These are phyloP conservation scores for Sporobolomyces roseus DNA, from an alignment of 768 basidiomycete species.

Conservation along the genomic window DNA sequence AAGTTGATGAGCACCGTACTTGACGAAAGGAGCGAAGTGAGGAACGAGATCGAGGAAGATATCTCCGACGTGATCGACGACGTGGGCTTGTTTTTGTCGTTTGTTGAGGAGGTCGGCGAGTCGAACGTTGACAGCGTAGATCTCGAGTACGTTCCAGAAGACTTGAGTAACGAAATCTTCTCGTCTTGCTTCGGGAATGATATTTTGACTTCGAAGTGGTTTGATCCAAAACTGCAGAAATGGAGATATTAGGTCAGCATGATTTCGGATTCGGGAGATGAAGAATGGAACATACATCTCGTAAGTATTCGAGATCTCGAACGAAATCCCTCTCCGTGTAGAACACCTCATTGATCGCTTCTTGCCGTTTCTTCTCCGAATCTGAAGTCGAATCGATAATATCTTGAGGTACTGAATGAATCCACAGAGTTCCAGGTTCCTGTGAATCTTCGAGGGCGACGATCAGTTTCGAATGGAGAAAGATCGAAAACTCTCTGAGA, in stretches of 20 bases:
- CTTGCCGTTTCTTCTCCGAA: slow-evolving; percentile 88
- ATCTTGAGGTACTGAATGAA: slow-evolving; percentile 91
- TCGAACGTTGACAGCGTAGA: slow-evolving; percentile 81
- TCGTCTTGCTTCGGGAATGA: slow-evolving; percentile 70
- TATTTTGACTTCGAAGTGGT: slow-evolving; percentile 68
- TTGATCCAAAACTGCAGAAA: slow-evolving; percentile 74
- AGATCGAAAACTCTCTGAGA: not conserved
- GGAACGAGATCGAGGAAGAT: slow-evolving; percentile 81
- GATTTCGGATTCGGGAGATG: not conserved
- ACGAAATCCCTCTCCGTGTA: slow-evolving; percentile 96
- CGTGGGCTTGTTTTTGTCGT: slow-evolving; percentile 88
- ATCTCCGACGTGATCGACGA: slow-evolving; percentile 88
- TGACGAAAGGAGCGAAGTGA: slow-evolving; percentile 85
- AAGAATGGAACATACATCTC: slow-evolving; percentile 63
- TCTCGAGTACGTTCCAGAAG: slow-evolving; percentile 96
- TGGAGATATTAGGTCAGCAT: not conserved
- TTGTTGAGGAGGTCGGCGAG: slow-evolving; percentile 92
- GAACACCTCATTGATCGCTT: slow-evolving; percentile 95
- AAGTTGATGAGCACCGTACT: slow-evolving; percentile 91
- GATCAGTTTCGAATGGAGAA: not conserved
- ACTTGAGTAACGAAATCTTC: slow-evolving; percentile 87
- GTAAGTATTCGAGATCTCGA: slow-evolving; percentile 92
- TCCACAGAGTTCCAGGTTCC: slow-evolving; percentile 85
- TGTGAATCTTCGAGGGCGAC: slow-evolving; percentile 48
- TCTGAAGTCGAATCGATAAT: slow-evolving; percentile 89